phyloP scores from a whole-genome alignment of 768 basidiomycete species.

The Pseudohyphozyma bogoriensis region DNA sequence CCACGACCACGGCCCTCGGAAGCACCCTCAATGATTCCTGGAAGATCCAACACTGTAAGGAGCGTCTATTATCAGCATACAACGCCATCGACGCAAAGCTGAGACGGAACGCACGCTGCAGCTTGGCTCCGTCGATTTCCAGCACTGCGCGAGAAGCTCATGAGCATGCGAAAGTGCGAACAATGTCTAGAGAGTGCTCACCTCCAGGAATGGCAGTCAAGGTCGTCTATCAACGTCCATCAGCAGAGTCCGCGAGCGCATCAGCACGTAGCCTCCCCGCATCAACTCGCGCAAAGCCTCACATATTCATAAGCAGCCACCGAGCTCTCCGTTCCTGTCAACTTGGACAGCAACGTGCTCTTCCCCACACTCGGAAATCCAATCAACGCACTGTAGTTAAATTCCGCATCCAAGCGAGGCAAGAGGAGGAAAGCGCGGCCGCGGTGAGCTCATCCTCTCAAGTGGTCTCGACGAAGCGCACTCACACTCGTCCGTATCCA shows the following conservation, averaged over 20 bases:
- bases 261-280: slow-evolving; percentile 46
- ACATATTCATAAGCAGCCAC: slow-evolving; percentile 93
- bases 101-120: slow-evolving; percentile 47
- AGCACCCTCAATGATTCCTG: slow-evolving; percentile 39
- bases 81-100: not conserved
- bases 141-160: too few relatives aligned
- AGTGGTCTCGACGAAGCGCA: slow-evolving; percentile 8
- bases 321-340: slow-evolving; percentile 80
- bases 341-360: slow-evolving; percentile 84
- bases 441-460: not conserved
- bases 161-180: too few relatives aligned
- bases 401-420: not conserved
- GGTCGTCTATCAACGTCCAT: slow-evolving; percentile 37
- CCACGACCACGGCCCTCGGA: slow-evolving; percentile 70
- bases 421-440: not conserved
- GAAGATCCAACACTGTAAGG: slow-evolving; percentile 31
- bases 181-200: too few relatives aligned
- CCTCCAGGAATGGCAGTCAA: slow-evolving; percentile 75
- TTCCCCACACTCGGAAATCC: slow-evolving; percentile 95
- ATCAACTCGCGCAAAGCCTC: slow-evolving; percentile 46
- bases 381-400: slow-evolving; percentile 52
- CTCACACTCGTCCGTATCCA: slow-evolving; percentile 32
- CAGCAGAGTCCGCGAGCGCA: not conserved
- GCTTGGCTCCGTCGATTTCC: slow-evolving; percentile 84
- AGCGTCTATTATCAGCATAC: too few relatives aligned